These are phyloP conservation scores for Crucibulum laeve DNA, from an alignment of 768 basidiomycete genomes.

Conservation along the genomic window DNA sequence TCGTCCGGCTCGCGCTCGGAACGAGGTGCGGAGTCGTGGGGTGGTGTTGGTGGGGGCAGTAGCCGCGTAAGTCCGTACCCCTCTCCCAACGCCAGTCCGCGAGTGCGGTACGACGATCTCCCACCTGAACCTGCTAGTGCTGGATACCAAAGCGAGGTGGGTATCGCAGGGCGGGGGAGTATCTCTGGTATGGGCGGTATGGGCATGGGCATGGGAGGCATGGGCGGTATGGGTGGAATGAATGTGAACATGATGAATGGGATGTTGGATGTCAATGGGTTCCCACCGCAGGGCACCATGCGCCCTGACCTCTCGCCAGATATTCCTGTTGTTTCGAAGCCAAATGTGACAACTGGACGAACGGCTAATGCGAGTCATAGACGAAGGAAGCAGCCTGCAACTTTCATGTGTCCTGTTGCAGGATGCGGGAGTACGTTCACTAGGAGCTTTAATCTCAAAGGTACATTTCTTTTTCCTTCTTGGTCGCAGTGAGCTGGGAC, in stretches of 20 bases:
- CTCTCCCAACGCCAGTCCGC: conserved; percentile 62
- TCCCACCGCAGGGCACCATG: conserved; percentile 5
- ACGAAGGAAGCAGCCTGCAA: conserved; percentile 84
- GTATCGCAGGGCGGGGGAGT: not conserved
- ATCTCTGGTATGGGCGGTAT: conserved; percentile 5
- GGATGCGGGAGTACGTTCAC: conserved; percentile 89
- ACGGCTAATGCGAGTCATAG: conserved; percentile 85
- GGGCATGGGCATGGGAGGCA: conserved; percentile 4
- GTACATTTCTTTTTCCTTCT: conserved; percentile 28
- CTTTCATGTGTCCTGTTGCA: conserved; percentile 77
- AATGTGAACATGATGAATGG: conserved; percentile 2
- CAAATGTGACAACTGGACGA: conserved; percentile 87
- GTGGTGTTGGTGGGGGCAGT: conserved; percentile 21
- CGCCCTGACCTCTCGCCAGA: too few relatives aligned
- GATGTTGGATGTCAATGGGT: conserved; percentile 8
- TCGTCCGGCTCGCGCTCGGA: conserved; percentile 37
- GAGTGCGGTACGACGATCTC: conserved; percentile 48
- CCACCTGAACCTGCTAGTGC: conserved; percentile 15
- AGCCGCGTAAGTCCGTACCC: conserved; percentile 60
- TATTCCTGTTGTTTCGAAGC: conserved; percentile 63
- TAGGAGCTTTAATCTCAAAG: conserved; percentile 90
- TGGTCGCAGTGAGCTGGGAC: not conserved
- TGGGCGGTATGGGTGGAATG: conserved; percentile 5
- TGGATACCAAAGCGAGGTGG: conserved; percentile 18
- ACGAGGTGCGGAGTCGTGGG: conserved; percentile 32